These are phyloP conservation scores for Ogataea degrootiae DNA, from an alignment of 805 yeast species.

Conservation along the genomic window DNA sequence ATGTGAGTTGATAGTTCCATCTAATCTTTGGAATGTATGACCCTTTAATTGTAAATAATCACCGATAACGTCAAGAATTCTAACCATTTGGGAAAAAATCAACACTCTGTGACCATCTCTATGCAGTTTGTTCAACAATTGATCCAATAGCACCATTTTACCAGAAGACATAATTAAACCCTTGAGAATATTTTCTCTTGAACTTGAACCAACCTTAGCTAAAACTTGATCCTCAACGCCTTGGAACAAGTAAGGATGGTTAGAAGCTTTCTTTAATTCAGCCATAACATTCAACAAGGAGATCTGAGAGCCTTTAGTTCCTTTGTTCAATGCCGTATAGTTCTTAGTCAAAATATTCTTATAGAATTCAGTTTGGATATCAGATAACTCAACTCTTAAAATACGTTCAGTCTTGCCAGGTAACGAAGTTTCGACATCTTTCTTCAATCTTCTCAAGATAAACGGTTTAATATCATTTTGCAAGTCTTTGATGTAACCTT, in stretches of 20 bases:
- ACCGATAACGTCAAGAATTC: constrained; percentile 91
- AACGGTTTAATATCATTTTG: constrained; percentile 87
- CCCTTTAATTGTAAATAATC: constrained; percentile 89
- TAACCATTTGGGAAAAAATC: constrained; percentile 95
- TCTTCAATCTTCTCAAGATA: constrained; percentile 87
- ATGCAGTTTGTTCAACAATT: constrained; percentile 72
- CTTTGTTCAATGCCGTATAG: constrained; percentile 86
- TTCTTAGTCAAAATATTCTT: constrained; percentile 90
- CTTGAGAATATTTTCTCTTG: constrained; percentile 76
- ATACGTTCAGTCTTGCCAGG: constrained; percentile 97
- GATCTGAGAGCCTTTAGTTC: constrained; percentile 73
- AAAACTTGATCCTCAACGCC: constrained; percentile 83
- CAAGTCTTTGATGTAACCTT: constrained; percentile 77
- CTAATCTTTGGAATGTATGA: constrained; percentile 83
- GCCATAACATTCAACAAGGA: constrained; percentile 89
- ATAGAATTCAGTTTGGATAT: constrained; percentile 91
- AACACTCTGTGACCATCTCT: constrained; percentile 96
- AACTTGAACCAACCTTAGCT: constrained; percentile 50
- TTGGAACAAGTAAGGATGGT: constrained; percentile 94
- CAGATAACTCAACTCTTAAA: constrained; percentile 90
- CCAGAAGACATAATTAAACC: constrained; percentile 98
- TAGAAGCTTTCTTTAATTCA: constrained; percentile 93
- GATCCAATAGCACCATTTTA: constrained; percentile 94
- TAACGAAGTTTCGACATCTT: constrained; percentile 94
- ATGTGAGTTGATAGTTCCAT: constrained; percentile 94